A percentile compares a stretch with the other conserved stretches of the same genome.
These are phyloP conservation scores for Crucihimalaya himalaica DNA, from an alignment of 345 rosid species.

Conservation along the genomic window DNA sequence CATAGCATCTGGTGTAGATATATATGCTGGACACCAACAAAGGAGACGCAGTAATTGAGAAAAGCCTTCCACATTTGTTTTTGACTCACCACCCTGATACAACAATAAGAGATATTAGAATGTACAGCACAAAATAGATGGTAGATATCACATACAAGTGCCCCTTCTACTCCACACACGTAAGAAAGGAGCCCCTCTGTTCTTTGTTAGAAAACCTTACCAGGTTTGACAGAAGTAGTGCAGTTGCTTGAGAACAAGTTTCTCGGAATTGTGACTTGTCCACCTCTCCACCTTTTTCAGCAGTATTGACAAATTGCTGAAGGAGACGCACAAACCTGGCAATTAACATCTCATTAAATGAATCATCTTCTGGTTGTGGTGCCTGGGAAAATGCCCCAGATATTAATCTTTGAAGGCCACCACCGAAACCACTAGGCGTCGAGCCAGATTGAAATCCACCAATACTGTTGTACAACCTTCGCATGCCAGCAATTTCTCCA, in stretches of 20 bases:
- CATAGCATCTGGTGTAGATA: conserved; percentile 92
- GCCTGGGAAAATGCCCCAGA: conserved; percentile 87
- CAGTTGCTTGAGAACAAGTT: conserved; percentile 95
- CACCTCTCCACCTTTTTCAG: conserved; percentile 91
- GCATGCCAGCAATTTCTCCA: conserved; percentile 99
- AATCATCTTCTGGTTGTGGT: conserved; percentile 68
- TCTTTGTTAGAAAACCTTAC: conserved; percentile 46
- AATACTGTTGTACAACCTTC: conserved; percentile 89
- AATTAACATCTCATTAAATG: conserved; percentile 88
- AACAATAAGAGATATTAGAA: conserved; percentile 34
- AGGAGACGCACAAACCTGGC: conserved; percentile 84
- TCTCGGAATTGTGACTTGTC: conserved; percentile 87
- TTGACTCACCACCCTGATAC: conserved; percentile 68
- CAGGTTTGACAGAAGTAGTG: conserved; percentile 91
- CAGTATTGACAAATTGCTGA: conserved; percentile 84
- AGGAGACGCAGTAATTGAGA: conserved; percentile 94
- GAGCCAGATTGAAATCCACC: conserved; percentile 86
- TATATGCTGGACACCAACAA: conserved; percentile 99
- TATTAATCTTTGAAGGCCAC: conserved; percentile 85
- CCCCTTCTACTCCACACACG: conserved; percentile 4
- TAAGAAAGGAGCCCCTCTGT: conserved; percentile 1
- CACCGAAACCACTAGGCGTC: conserved; percentile 56
- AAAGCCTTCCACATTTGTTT: conserved; percentile 83
- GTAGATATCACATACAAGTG: conserved; percentile 22
- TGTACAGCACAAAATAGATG: conserved; percentile 21